These are phyloP conservation scores for Rhizophora apiculata DNA, from an alignment of 345 rosid genomes.

Conservation along the genomic window DNA sequence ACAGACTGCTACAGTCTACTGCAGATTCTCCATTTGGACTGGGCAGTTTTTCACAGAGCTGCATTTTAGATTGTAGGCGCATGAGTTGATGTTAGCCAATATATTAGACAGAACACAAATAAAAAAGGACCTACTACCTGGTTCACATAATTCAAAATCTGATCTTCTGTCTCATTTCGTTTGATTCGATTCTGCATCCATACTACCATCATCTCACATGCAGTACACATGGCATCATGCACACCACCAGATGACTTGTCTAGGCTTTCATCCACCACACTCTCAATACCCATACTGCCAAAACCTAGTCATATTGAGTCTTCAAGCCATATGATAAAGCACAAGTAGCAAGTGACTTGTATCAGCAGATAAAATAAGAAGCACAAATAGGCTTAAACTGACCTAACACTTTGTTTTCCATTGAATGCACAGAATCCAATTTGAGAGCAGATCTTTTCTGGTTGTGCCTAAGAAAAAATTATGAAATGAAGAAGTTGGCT, in stretches of 20 bases:
- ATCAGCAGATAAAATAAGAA: too few relatives aligned
- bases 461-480: constrained; percentile 15
- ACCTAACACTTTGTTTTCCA: constrained; percentile 25
- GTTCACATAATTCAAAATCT: constrained; percentile 22
- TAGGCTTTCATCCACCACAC: constrained; percentile 20
- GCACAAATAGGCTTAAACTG: neutral
- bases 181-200: constrained; percentile 31
- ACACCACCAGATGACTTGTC: constrained; percentile 14
- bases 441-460: constrained; percentile 30
- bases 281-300: constrained; percentile 27
- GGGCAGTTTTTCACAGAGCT: constrained; percentile 32
- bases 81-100: neutral
- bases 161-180: constrained; percentile 27
- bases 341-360: neutral
- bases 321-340: neutral
- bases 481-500: neutral
- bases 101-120: neutral
- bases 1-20: constrained; percentile 25
- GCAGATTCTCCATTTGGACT: constrained; percentile 34
- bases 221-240: constrained; percentile 25
- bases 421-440: constrained; percentile 25
- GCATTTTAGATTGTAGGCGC: neutral
- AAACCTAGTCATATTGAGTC: neutral
- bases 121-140: constrained; percentile 4
- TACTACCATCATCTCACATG: constrained; percentile 34